phyloP scores from a whole-genome alignment of 73 alveolate species.

The Tetrahymena thermophila region DNA sequence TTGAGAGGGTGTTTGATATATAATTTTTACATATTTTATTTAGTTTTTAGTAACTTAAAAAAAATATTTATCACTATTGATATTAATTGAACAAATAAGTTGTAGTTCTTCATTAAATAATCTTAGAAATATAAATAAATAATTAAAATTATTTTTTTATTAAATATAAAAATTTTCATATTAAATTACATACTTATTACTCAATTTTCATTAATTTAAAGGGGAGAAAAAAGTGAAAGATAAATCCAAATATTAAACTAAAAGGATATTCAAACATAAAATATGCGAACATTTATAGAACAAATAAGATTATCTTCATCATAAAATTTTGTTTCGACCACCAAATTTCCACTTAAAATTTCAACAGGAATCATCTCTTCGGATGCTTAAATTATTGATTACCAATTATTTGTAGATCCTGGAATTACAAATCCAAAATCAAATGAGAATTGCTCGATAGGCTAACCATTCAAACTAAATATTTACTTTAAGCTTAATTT shows the following conservation, averaged over 20 bases:
- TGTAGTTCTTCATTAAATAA: too few species aligned
- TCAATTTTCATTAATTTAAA: too few species aligned
- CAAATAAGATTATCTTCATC: slow-evolving; percentile 13
- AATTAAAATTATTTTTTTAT: too few species aligned
- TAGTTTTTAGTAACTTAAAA: too few species aligned
- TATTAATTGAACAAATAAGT: too few species aligned
- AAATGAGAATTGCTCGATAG: slow-evolving; percentile 7
- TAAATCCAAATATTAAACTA: background rate
- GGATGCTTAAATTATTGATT: slow-evolving; percentile 29
- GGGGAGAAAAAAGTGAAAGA: background rate
- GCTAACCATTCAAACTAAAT: slow-evolving; percentile 11
- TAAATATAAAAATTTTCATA: too few species aligned
- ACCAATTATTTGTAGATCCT: slow-evolving; percentile 29
- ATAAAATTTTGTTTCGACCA: slow-evolving; percentile 30
- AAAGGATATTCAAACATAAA: background rate
- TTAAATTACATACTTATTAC: too few species aligned
- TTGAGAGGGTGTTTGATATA: too few species aligned
- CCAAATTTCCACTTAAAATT: slow-evolving; percentile 33
- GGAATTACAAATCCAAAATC: slow-evolving; percentile 50
- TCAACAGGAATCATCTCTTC: slow-evolving; percentile 43
- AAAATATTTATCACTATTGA: too few species aligned
- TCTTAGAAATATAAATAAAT: too few species aligned
- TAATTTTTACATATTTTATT: too few species aligned
- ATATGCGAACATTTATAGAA: background rate
- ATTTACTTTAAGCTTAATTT: slow-evolving; percentile 34